These are phyloP conservation scores for Fomitopsis pulvina DNA, from an alignment of 768 basidiomycete genomes.

Conservation along the genomic window DNA sequence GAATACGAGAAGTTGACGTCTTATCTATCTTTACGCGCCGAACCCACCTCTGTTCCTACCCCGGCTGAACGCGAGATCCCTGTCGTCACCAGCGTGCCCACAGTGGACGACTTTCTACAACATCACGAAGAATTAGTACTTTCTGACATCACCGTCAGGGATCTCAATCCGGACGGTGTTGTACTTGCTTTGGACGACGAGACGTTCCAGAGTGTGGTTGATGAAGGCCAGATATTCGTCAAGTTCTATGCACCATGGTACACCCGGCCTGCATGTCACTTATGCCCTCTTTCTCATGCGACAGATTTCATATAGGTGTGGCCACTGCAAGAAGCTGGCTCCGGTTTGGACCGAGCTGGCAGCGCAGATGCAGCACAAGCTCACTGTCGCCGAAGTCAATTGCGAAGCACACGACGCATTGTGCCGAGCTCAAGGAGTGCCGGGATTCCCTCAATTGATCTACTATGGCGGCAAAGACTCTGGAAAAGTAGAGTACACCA, in stretches of 20 bases:
- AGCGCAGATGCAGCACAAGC: slow-evolving; percentile 53
- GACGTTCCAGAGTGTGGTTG: slow-evolving; percentile 40
- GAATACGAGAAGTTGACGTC: slow-evolving; percentile 45
- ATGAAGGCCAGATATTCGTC: slow-evolving; percentile 49
- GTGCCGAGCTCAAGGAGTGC: slow-evolving; percentile 60
- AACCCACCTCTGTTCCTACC: slow-evolving; percentile 15
- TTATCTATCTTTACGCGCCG: slow-evolving; percentile 45
- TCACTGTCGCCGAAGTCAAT: slow-evolving; percentile 82
- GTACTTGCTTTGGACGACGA: slow-evolving; percentile 36
- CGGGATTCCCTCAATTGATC: slow-evolving; percentile 79
- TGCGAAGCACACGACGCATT: slow-evolving; percentile 71
- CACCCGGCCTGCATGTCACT: neutral
- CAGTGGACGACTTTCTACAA: slow-evolving; percentile 30
- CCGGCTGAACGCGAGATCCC: slow-evolving; percentile 22
- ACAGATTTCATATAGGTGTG: slow-evolving; percentile 58
- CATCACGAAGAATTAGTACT: slow-evolving; percentile 28
- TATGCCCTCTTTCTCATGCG: neutral
- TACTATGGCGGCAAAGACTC: slow-evolving; percentile 52
- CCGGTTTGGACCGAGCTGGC: slow-evolving; percentile 79
- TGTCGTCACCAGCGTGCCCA: slow-evolving; percentile 20
- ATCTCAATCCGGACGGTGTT: slow-evolving; percentile 33
- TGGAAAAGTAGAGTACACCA: slow-evolving; percentile 65
- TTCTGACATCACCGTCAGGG: slow-evolving; percentile 1
- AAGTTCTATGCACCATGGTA: slow-evolving; percentile 92
- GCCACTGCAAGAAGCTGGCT: slow-evolving; percentile 93